phyloP scores from a whole-genome alignment of 345 rosid species.

The Eucalyptus dawsonii region DNA sequence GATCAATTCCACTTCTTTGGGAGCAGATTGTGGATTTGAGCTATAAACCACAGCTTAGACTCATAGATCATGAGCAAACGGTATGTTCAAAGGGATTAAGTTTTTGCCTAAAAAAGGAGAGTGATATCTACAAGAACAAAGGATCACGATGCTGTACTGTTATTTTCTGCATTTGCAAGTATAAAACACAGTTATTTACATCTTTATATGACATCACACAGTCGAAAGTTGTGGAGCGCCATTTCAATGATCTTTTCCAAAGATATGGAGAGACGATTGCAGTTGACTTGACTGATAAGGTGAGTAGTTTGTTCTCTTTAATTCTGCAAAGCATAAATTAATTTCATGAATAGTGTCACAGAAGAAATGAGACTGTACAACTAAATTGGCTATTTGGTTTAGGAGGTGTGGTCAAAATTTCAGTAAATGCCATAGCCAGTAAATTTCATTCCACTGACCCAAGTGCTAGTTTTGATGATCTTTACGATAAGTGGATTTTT shows the following conservation, averaged over 20 bases:
- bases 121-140: background rate
- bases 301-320: conserved; percentile 7
- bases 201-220: conserved; percentile 1
- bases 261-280: conserved; percentile 77
- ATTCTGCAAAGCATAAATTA: background rate
- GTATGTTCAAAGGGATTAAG: conserved; percentile 17
- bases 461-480: background rate
- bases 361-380: background rate
- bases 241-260: conserved; percentile 75
- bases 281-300: conserved; percentile 76
- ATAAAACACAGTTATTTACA: background rate
- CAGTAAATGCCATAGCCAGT: background rate
- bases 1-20: conserved; percentile 97
- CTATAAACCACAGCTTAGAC: conserved; percentile 71
- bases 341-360: background rate
- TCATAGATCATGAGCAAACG: conserved; percentile 55
- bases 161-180: background rate
- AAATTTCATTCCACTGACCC: background rate
- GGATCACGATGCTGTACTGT: background rate
- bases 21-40: conserved; percentile 98
- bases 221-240: conserved; percentile 81
- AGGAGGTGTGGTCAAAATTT: background rate
- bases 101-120: background rate
- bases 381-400: background rate
- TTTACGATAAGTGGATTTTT: background rate